These are phyloP conservation scores for Citrullus mucosospermus DNA, from an alignment of 306 rosid genomes.

Conservation along the genomic window DNA sequence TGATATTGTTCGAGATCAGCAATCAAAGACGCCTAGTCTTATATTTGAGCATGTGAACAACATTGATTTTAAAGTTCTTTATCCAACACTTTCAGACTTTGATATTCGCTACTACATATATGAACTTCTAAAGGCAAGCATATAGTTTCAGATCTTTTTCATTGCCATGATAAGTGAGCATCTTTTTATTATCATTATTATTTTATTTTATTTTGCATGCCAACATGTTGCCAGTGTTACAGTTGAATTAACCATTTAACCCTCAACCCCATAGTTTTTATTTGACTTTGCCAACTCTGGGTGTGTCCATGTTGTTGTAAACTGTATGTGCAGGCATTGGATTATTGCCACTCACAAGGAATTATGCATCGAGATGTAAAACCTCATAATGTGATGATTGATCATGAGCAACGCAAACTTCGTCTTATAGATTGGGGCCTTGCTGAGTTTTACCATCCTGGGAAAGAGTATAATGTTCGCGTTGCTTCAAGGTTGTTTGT, in stretches of 20 bases:
- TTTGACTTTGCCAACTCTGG: not conserved
- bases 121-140: constrained; percentile 28
- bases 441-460: constrained; percentile 42
- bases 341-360: constrained; percentile 36
- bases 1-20: constrained; percentile 33
- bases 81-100: constrained; percentile 28
- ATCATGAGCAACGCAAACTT: constrained; percentile 33
- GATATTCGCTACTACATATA: constrained; percentile 37
- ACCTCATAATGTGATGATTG: constrained; percentile 44
- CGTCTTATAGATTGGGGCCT: constrained; percentile 41
- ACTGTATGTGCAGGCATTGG: constrained; percentile 22
- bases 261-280: not conserved
- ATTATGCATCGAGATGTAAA: constrained; percentile 42
- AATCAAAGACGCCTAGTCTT: constrained; percentile 31
- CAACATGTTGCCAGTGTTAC: not conserved
- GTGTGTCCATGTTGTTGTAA: not conserved
- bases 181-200: too few relatives aligned
- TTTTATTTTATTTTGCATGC: not conserved
- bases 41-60: constrained; percentile 35
- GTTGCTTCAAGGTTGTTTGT: constrained; percentile 30
- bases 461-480: constrained; percentile 34
- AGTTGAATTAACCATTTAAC: not conserved
- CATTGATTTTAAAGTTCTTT: constrained; percentile 28
- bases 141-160: not conserved
- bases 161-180: not conserved